phyloP scores from a whole-genome alignment of 2,329 filamentous ascomycete genomes.

The Colletotrichum tamarilloi region DNA sequence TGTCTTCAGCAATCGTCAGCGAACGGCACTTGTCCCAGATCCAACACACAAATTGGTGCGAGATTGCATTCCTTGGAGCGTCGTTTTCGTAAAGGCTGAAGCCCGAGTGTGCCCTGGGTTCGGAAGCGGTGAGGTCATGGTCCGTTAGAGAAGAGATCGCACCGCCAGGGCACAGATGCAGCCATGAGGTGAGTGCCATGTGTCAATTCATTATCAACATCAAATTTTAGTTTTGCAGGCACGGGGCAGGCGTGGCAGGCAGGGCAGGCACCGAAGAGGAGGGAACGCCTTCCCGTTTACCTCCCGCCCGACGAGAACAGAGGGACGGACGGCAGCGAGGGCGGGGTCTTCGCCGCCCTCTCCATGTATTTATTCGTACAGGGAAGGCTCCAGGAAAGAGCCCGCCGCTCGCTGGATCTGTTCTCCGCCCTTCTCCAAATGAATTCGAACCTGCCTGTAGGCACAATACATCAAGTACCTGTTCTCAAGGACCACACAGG shows the following conservation, averaged over 20 bases:
- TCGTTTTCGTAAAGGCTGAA: neutral
- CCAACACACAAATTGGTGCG: slow-evolving; percentile 8
- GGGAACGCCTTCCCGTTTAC: neutral
- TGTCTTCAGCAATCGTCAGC: slow-evolving; percentile 33
- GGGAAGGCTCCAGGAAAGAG: too few species aligned
- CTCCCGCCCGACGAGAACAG: neutral
- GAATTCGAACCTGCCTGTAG: too few species aligned
- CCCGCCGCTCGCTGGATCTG: too few species aligned
- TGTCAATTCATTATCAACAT: slow-evolving; percentile 6
- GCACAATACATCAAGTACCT: too few species aligned
- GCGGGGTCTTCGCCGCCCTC: too few species aligned
- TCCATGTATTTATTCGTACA: too few species aligned
- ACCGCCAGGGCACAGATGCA: neutral
- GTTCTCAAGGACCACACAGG: too few species aligned
- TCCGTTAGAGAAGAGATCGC: neutral
- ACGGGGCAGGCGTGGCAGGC: neutral
- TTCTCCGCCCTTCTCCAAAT: too few species aligned
- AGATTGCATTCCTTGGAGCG: slow-evolving; percentile 4
- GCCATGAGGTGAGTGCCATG: slow-evolving; percentile 4
- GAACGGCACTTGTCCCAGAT: slow-evolving; percentile 19
- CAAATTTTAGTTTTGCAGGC: neutral
- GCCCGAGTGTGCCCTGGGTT: neutral
- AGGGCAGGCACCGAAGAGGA: neutral
- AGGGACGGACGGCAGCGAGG: neutral
- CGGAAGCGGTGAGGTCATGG: slow-evolving; percentile 2